Percentiles rank a stretch among this genome's conserved stretches.
Conservation (phyloP, 2,329 filamentous ascomycete genomes). For the Trichoderma lentiforme region DNA sequence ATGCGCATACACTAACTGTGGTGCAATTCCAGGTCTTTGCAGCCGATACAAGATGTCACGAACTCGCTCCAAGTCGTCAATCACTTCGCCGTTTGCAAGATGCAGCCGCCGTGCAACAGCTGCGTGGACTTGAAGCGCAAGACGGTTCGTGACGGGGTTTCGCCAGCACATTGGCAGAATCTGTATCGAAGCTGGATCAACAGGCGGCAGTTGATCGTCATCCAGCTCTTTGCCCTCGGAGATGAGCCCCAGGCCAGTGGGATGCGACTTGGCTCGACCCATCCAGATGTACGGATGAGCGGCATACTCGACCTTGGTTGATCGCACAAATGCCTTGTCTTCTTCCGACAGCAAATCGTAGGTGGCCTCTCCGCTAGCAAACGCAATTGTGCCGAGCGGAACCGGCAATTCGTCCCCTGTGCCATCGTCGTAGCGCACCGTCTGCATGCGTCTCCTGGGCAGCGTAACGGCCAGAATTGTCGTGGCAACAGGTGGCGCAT, state of each 20-base stretch:
- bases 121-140: background rate
- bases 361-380: background rate
- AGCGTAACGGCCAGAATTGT: background rate
- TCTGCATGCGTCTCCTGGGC: background rate
- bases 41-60: background rate
- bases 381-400: background rate
- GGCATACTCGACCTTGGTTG: background rate
- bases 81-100: background rate
- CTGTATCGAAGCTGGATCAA: background rate
- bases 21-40: background rate
- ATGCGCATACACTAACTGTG: background rate
- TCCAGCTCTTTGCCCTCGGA: background rate
- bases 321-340: background rate
- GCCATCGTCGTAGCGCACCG: background rate
- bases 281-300: background rate
- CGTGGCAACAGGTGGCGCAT: background rate
- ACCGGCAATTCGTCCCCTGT: background rate
- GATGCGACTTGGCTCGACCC: background rate
- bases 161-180: background rate
- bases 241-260: background rate
- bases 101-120: background rate
- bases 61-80: background rate
- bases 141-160: background rate
- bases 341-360: background rate
- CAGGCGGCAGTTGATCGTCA: background rate